A percentile compares a stretch with the other conserved stretches of the same genome.
phyloP scores from a whole-genome alignment of 495 filamentous ascomycete genomes.

The Viridothelium virens region DNA sequence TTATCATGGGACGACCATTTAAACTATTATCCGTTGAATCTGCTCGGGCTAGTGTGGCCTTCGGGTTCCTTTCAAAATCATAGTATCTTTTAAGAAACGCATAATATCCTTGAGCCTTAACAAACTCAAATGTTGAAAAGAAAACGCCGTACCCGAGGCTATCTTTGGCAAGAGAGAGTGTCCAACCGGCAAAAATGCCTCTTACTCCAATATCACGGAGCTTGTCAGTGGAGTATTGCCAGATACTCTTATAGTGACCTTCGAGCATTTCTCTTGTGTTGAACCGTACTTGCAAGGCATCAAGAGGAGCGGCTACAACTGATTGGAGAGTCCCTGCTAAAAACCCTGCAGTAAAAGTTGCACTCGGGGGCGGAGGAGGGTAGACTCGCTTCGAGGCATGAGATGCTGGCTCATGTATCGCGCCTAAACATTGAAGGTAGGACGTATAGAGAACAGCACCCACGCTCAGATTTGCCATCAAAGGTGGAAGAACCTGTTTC shows the following conservation, averaged over 20 bases:
- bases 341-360: constrained; percentile 71
- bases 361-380: constrained; percentile 57
- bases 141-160: constrained; percentile 74
- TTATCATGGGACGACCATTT: constrained; percentile 49
- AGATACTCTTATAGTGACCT: constrained; percentile 69
- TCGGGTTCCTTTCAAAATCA: constrained; percentile 15
- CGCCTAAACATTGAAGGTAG: constrained; percentile 71
- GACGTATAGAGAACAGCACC: constrained; percentile 81
- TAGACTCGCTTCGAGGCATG: constrained; percentile 61
- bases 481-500: constrained; percentile 76
- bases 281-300: constrained; percentile 76
- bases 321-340: constrained; percentile 71
- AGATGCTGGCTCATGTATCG: constrained; percentile 63
- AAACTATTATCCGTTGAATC: constrained; percentile 16
- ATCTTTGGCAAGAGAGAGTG: constrained; percentile 71
- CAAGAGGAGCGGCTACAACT: constrained; percentile 75
- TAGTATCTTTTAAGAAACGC: constrained; percentile 72
- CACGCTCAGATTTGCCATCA: constrained; percentile 73
- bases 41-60: neutral
- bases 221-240: constrained; percentile 68
- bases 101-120: constrained; percentile 82
- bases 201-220: constrained; percentile 67
- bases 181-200: constrained; percentile 77
- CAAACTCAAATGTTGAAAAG: constrained; percentile 77
- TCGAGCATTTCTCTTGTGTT: constrained; percentile 60